Conservation (phyloP, 176 grass and related monocot genomes). For the Raddia guianensis region DNA sequence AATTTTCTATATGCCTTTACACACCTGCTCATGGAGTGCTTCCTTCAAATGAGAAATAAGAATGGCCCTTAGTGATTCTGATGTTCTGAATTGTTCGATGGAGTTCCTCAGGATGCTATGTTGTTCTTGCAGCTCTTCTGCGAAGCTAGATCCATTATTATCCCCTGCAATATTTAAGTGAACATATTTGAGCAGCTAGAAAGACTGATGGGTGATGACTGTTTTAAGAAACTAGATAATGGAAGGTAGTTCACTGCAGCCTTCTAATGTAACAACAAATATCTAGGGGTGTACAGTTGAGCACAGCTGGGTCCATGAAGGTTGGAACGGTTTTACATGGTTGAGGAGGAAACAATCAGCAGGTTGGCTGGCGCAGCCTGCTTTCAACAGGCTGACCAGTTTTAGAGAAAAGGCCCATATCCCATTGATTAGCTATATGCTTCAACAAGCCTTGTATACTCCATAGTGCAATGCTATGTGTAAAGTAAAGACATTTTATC, state of each 20-base stretch:
- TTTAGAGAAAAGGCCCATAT: constrained; percentile 1
- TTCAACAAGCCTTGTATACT: neutral
- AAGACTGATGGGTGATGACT: constrained; percentile 21
- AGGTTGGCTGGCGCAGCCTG: neutral
- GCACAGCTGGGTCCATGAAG: constrained; percentile 25
- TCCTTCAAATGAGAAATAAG: constrained; percentile 70
- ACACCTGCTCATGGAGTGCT: constrained; percentile 81
- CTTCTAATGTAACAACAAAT: constrained; percentile 29
- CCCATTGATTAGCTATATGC: neutral
- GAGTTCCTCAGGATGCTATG: constrained; percentile 62
- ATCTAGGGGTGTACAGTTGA: constrained; percentile 5
- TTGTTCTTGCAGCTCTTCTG: constrained; percentile 61
- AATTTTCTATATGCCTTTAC: neutral
- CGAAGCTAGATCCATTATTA: constrained; percentile 46
- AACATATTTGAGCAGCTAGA: constrained; percentile 34
- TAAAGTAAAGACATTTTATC: neutral
- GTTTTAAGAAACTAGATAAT: constrained; percentile 27
- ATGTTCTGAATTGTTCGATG: constrained; percentile 67
- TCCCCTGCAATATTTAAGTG: constrained; percentile 53
- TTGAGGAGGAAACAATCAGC: neutral
- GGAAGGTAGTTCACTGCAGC: constrained; percentile 17
- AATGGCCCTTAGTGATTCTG: constrained; percentile 60
- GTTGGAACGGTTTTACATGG: constrained; percentile 16
- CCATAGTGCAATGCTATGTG: neutral
- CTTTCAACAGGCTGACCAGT: neutral